phyloP scores from a whole-genome alignment of 345 rosid genomes.

The Dovyalis caffra region DNA sequence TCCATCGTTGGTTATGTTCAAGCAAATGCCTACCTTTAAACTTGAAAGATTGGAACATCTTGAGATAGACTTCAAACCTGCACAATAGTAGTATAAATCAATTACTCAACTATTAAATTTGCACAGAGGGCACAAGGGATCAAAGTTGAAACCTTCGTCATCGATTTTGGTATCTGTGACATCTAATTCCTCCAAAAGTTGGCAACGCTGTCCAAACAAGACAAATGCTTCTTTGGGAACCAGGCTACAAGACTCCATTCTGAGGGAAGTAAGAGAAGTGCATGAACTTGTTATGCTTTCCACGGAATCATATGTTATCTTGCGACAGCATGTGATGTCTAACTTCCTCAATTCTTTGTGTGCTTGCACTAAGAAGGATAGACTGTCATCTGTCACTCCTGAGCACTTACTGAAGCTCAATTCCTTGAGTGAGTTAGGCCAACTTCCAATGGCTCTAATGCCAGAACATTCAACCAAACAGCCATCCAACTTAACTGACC shows the following conservation, averaged over 20 bases:
- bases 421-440: slow-evolving; percentile 43
- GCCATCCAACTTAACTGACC: slow-evolving; percentile 60
- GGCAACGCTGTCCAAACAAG: slow-evolving; percentile 55
- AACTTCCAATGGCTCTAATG: slow-evolving; percentile 50
- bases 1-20: slow-evolving; percentile 55
- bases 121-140: background rate
- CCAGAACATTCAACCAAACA: slow-evolving; percentile 46
- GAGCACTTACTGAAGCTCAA: slow-evolving; percentile 69
- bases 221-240: slow-evolving; percentile 60
- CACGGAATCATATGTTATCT: slow-evolving; percentile 56
- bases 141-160: slow-evolving; percentile 51
- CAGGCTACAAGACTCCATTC: slow-evolving; percentile 65
- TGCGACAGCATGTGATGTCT: slow-evolving; percentile 70
- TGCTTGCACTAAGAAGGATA: slow-evolving; percentile 45
- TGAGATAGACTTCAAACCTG: slow-evolving; percentile 64
- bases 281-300: slow-evolving; percentile 48
- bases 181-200: slow-evolving; percentile 64
- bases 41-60: slow-evolving; percentile 47
- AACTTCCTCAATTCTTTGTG: slow-evolving; percentile 55
- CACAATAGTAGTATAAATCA: slow-evolving; percentile 14
- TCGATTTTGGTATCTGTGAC: slow-evolving; percentile 70
- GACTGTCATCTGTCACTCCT: slow-evolving; percentile 65
- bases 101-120: background rate
- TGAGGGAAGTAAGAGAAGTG: slow-evolving; percentile 41
- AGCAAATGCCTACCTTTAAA: slow-evolving; percentile 66